These are phyloP conservation scores for Carallia brachiata DNA, from an alignment of 345 rosid species.

Conservation along the genomic window DNA sequence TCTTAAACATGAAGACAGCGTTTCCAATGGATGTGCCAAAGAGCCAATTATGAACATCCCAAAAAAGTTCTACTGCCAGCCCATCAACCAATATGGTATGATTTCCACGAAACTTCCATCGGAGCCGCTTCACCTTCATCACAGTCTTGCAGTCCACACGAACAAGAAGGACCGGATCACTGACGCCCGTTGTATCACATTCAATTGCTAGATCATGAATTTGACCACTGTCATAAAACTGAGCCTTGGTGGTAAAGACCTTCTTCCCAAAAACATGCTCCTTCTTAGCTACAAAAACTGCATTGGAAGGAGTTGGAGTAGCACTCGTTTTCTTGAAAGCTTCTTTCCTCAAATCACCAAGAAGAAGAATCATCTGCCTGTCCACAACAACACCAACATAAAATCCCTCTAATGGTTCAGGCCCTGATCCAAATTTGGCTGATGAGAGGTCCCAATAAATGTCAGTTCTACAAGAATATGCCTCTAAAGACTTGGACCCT, in stretches of 20 bases:
- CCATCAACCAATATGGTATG: conserved; percentile 75
- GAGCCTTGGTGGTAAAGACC: conserved; percentile 69
- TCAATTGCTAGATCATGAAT: conserved; percentile 69
- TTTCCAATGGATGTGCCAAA: conserved; percentile 65
- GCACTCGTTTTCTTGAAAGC: conserved; percentile 71
- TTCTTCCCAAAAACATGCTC: conserved; percentile 84
- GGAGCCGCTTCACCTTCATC: conserved; percentile 75
- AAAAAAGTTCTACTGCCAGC: conserved; percentile 67
- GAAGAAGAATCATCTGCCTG: conserved; percentile 69
- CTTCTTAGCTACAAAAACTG: conserved; percentile 65
- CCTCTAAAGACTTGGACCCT: conserved; percentile 79
- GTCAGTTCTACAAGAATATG: conserved; percentile 61
- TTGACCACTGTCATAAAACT: conserved; percentile 59
- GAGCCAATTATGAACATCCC: conserved; percentile 96
- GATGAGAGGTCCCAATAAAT: conserved; percentile 85
- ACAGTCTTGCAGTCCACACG: conserved; percentile 71
- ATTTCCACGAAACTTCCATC: conserved; percentile 90
- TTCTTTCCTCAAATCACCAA: conserved; percentile 90
- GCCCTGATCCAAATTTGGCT: conserved; percentile 81
- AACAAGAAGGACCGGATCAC: conserved; percentile 68
- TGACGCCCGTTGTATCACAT: conserved; percentile 48
- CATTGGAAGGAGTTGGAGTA: conserved; percentile 37
- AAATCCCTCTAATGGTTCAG: conserved; percentile 83
- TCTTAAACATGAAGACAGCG: conserved; percentile 93
- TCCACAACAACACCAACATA: conserved; percentile 71